Evolutionary conservation across 73 alveolate genomes (phyloP).

Genomic region (Uronychia binucleata): DNA sequence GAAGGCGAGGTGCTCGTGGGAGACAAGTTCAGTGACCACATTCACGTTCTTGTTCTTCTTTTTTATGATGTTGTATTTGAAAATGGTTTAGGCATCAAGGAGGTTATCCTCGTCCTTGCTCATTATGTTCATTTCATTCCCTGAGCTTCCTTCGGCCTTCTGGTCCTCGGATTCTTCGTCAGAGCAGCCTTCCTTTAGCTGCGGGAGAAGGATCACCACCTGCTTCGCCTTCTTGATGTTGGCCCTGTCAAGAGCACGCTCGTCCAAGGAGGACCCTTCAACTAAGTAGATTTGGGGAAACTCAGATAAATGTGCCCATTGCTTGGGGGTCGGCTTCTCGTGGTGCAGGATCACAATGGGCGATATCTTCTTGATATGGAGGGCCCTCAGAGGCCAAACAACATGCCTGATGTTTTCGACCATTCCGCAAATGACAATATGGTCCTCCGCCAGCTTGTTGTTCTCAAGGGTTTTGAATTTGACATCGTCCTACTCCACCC

Average conservation of each 20-base stretch:
- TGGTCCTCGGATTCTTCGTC: constrained; percentile 24
- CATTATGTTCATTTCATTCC: constrained; percentile 54
- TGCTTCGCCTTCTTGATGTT: constrained; percentile 87
- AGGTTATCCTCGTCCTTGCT: constrained; percentile 90
- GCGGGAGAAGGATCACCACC: constrained; percentile 91
- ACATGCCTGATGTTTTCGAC: constrained; percentile 91
- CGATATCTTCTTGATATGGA: constrained; percentile 82
- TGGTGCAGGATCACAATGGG: constrained; percentile 91
- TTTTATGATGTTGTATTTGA: constrained; percentile 87
- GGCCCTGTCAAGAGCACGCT: constrained; percentile 86
- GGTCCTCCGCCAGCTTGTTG: constrained; percentile 90
- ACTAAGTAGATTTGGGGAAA: constrained; percentile 94
- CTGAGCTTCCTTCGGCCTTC: constrained; percentile 35
- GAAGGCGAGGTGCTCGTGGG: constrained; percentile 88
- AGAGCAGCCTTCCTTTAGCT: constrained; percentile 54
- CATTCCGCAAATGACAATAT: constrained; percentile 93
- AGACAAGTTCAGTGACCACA: constrained; percentile 90
- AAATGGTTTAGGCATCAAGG: constrained; percentile 94
- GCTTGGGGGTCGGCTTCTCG: constrained; percentile 86
- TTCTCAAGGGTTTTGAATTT: constrained; percentile 87
- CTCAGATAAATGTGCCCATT: constrained; percentile 86
- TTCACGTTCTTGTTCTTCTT: constrained; percentile 83
- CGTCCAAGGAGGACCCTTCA: constrained; percentile 88
- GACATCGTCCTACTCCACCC: constrained; percentile 84
- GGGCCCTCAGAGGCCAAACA: constrained; percentile 92